These are phyloP conservation scores for Schoenoplectus triqueter DNA, from an alignment of 202 grass and related monocot species.

Conservation along the genomic window DNA sequence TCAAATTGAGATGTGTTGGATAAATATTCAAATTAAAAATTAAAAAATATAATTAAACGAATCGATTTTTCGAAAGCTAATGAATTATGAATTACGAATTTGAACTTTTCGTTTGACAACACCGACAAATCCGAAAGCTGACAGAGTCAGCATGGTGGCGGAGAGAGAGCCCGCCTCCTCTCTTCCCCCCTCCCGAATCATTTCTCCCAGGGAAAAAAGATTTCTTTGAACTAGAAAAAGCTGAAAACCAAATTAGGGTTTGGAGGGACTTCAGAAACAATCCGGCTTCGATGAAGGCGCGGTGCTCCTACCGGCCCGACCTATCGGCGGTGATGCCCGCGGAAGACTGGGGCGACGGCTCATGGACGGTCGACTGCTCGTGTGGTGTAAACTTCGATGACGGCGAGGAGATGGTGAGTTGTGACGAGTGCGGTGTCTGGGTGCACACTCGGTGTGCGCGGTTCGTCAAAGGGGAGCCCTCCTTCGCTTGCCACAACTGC, in stretches of 20 bases:
- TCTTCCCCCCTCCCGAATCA: neutral
- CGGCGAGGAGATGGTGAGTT: constrained; percentile 99
- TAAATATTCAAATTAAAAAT: no score
- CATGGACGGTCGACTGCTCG: constrained; percentile 98
- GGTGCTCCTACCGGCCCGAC: constrained; percentile 36
- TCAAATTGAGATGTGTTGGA: no score
- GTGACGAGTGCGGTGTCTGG: constrained; percentile 95
- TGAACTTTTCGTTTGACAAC: neutral
- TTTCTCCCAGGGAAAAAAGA: neutral
- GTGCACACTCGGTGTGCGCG: constrained; percentile 92
- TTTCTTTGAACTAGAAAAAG: neutral
- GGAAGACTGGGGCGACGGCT: constrained; percentile 91
- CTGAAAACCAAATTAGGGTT: constrained; percentile 24
- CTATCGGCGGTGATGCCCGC: constrained; percentile 32
- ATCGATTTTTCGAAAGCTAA: no score
- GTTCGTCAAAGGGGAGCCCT: constrained; percentile 52
- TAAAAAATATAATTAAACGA: no score
- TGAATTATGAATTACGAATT: no score
- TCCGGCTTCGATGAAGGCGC: constrained; percentile 43
- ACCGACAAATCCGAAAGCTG: constrained; percentile 16
- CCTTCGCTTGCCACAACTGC: constrained; percentile 96
- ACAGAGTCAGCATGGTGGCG: constrained; percentile 8
- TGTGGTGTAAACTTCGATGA: constrained; percentile 95
- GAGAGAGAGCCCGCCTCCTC: neutral
- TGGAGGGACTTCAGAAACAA: constrained; percentile 35